Evolutionary conservation across 768 basidiomycete genomes (phyloP).

Genomic region (Mycena olivaceomarginata): DNA sequence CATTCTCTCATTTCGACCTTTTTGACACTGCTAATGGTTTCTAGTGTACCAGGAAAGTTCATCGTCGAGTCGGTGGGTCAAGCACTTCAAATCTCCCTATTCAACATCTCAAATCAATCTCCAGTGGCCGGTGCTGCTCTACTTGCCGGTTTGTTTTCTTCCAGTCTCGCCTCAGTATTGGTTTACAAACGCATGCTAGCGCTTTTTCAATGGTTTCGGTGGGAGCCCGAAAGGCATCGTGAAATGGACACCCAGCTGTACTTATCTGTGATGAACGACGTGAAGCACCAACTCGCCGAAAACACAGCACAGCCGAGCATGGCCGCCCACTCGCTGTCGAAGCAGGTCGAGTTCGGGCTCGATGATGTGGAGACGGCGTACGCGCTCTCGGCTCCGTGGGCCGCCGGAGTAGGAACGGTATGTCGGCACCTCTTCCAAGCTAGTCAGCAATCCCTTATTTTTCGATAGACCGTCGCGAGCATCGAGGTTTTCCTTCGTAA

Average conservation of each 20-base stretch:
- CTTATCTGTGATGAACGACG: conserved; percentile 50
- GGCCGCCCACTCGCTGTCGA: conserved; percentile 61
- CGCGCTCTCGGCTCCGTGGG: conserved; percentile 54
- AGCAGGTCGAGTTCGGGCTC: conserved; percentile 63
- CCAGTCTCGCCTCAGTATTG: neutral
- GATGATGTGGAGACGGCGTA: conserved; percentile 66
- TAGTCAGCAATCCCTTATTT: neutral
- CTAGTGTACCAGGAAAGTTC: conserved; percentile 25
- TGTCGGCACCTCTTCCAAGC: neutral
- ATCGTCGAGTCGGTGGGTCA: conserved; percentile 19
- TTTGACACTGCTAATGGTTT: no score
- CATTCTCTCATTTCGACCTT: no score
- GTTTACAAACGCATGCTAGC: conserved; percentile 30
- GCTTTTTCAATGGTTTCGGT: conserved; percentile 56
- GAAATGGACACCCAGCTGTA: conserved; percentile 49
- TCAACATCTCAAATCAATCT: neutral
- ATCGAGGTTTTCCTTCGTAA: conserved; percentile 21
- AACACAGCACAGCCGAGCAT: conserved; percentile 56
- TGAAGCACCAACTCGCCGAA: conserved; percentile 45
- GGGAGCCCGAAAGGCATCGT: conserved; percentile 50
- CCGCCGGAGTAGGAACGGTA: conserved; percentile 55
- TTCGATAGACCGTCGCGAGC: neutral
- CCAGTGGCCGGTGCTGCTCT: conserved; percentile 23
- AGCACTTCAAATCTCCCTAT: neutral
- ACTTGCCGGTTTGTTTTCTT: conserved; percentile 7